Conservation (phyloP, 345 rosid species). For the Lagerstroemia speciosa region DNA sequence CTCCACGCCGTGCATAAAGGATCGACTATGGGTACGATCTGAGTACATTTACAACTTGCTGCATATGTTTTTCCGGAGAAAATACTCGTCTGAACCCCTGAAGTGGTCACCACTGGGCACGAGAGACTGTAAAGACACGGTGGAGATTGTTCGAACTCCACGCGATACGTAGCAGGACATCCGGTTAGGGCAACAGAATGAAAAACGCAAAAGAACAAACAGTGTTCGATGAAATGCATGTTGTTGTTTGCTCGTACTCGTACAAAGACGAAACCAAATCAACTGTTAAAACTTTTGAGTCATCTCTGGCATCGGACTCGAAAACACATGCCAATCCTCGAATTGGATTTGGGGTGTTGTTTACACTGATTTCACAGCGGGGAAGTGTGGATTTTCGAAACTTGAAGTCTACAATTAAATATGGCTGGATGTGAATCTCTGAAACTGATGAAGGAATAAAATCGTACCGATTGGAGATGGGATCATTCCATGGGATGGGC, state of each 20-base stretch:
- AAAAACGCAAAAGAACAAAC: not conserved
- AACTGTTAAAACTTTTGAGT: too few relatives aligned
- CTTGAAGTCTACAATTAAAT: not conserved
- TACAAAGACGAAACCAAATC: too few relatives aligned
- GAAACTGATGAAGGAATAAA: not conserved
- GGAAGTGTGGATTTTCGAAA: too few relatives aligned
- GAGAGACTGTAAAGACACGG: not conserved
- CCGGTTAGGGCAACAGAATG: not conserved
- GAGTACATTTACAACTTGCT: too few relatives aligned
- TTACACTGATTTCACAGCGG: too few relatives aligned
- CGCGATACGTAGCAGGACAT: too few relatives aligned
- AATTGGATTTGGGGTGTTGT: too few relatives aligned
- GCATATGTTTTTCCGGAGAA: not conserved
- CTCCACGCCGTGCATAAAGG: not conserved
- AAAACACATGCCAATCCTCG: too few relatives aligned
- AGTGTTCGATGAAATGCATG: not conserved
- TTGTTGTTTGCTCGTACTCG: not conserved
- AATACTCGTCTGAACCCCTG: not conserved
- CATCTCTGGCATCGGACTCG: too few relatives aligned
- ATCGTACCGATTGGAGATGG: not conserved
- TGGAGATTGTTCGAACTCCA: not conserved
- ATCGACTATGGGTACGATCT: too few relatives aligned
- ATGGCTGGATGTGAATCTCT: not conserved
- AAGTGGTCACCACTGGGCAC: not conserved
- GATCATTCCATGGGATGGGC: not conserved